Evolutionary conservation across 73 alveolate species (phyloP).

Genomic region (Stentor roeselii): DNA sequence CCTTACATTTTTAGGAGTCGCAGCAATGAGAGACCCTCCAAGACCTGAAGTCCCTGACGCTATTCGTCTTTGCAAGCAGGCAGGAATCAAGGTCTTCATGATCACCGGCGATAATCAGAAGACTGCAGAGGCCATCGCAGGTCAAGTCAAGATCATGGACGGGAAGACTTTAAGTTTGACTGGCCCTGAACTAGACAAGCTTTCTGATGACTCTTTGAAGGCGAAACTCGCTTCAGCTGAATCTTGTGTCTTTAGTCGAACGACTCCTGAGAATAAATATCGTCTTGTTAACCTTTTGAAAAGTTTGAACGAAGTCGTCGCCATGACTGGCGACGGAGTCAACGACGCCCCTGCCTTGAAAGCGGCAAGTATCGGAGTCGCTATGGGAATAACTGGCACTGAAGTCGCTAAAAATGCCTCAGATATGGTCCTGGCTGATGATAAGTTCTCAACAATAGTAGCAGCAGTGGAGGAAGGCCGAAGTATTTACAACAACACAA

Average conservation of each 20-base stretch:
- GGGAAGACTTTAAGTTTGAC: slow-evolving; percentile 55
- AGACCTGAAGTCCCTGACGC: slow-evolving; percentile 91
- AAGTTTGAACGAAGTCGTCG: slow-evolving; percentile 62
- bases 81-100: slow-evolving; percentile 97
- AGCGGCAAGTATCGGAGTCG: slow-evolving; percentile 98
- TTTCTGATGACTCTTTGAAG: slow-evolving; percentile 37
- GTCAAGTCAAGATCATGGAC: slow-evolving; percentile 77
- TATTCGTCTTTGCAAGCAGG: slow-evolving; percentile 86
- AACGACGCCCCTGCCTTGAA: slow-evolving; percentile 99
- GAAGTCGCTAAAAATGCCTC: slow-evolving; percentile 99
- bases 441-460: slow-evolving; percentile 97
- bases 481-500: slow-evolving; percentile 97
- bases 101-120: slow-evolving; percentile 95
- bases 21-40: slow-evolving; percentile 93
- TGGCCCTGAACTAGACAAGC: slow-evolving; percentile 69
- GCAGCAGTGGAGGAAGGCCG: slow-evolving; percentile 99
- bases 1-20: slow-evolving; percentile 83
- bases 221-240: slow-evolving; percentile 28
- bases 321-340: slow-evolving; percentile 99
- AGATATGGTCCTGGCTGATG: slow-evolving; percentile 98
- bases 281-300: slow-evolving; percentile 1
- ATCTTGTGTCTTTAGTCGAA: slow-evolving; percentile 83
- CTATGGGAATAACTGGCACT: slow-evolving; percentile 99
- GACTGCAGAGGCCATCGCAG: slow-evolving; percentile 96
- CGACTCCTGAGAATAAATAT: slow-evolving; percentile 87